Percentiles rank a stretch among this genome's conserved stretches.
phyloP scores from a whole-genome alignment of 306 rosid species.

The Crataegus laevigata region DNA sequence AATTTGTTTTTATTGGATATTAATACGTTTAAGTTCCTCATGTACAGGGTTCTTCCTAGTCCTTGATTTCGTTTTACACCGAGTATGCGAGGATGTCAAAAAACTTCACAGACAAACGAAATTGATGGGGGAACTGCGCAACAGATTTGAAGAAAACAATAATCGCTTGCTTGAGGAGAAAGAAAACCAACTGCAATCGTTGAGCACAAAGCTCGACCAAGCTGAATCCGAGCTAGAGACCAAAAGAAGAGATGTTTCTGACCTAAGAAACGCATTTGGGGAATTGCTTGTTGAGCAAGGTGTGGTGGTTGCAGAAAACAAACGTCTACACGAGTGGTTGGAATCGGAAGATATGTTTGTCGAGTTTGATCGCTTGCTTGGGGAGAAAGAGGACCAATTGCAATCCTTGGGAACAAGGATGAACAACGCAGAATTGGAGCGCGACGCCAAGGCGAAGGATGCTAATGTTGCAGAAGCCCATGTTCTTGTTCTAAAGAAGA shows the following conservation, averaged over 20 bases:
- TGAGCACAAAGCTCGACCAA: background rate
- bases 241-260: background rate
- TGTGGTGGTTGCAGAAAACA: background rate
- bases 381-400: background rate
- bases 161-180: background rate
- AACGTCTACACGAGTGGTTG: background rate
- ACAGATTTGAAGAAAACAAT: background rate
- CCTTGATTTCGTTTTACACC: background rate
- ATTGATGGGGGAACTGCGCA: background rate
- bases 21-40: background rate
- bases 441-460: slow-evolving; percentile 46
- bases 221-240: background rate
- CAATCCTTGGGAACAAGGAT: slow-evolving; percentile 27
- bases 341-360: background rate
- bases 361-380: background rate
- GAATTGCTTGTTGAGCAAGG: background rate
- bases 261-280: background rate
- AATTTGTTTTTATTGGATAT: background rate
- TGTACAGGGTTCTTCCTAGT: slow-evolving; percentile 6
- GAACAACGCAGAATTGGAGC: slow-evolving; percentile 43
- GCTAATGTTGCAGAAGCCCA: slow-evolving; percentile 50
- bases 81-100: background rate
- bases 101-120: background rate
- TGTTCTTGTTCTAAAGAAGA: slow-evolving; percentile 57
- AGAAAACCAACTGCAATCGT: background rate